Evolutionary conservation across 2,329 filamentous ascomycete species (phyloP).

Genomic region (Dryadomyces quercus-mongolicae): DNA sequence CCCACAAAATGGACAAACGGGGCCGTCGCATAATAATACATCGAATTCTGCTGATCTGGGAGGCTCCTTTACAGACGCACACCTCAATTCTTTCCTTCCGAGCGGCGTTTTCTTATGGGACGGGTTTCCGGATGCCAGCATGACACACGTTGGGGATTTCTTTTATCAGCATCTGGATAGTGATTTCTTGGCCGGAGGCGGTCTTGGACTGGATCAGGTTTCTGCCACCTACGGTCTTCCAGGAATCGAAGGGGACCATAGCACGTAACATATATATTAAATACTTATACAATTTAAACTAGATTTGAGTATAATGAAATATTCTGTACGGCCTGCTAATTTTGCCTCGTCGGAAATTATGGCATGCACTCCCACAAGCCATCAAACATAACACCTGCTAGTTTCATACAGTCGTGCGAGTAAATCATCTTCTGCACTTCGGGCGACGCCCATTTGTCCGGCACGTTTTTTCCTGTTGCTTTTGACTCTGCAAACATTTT

Average conservation of each 20-base stretch:
- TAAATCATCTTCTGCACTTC: conserved; percentile 57
- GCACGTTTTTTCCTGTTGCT: conserved; percentile 32
- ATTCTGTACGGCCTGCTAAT: too few relatives aligned
- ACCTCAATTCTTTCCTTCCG: background rate
- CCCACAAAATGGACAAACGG: background rate
- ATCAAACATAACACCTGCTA: conserved; percentile 39
- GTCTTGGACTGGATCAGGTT: background rate
- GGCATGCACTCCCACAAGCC: conserved; percentile 25
- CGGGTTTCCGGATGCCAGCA: conserved; percentile 6
- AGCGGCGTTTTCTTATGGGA: conserved; percentile 6
- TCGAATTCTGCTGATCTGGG: background rate
- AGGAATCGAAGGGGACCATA: background rate
- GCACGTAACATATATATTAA: background rate
- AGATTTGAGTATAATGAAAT: background rate
- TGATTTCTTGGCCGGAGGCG: conserved; percentile 1
- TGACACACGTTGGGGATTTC: conserved; percentile 4
- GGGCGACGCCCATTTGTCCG: conserved; percentile 59
- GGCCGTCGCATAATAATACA: background rate
- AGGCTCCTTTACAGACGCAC: background rate
- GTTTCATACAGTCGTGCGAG: conserved; percentile 45
- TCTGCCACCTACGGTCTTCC: background rate
- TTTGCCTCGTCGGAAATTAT: background rate
- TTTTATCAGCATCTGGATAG: conserved; percentile 4
- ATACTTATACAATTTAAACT: too few relatives aligned
- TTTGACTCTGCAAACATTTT: conserved; percentile 39